Percentiles rank a stretch among this genome's conserved stretches.
Conservation (phyloP, 2,329 filamentous ascomycete species). For the Incumbomyces delicatus region DNA sequence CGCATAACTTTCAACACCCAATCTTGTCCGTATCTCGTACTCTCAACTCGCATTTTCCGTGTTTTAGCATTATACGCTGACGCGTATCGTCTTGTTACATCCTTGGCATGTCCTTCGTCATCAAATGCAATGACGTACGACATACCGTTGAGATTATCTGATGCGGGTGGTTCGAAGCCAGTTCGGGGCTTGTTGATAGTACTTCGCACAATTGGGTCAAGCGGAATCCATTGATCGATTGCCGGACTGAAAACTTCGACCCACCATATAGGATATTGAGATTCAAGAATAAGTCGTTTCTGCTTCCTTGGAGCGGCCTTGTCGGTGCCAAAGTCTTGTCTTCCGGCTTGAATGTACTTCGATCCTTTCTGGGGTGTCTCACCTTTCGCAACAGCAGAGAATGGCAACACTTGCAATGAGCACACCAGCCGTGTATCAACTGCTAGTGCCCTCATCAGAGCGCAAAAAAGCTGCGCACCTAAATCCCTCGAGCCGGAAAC, state of each 20-base stretch:
- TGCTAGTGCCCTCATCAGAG: constrained; percentile 70
- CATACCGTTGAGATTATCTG: constrained; percentile 65
- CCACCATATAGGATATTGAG: constrained; percentile 80
- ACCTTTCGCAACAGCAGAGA: constrained; percentile 42
- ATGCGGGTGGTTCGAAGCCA: constrained; percentile 68
- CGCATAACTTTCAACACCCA: constrained; percentile 46
- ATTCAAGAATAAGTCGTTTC: constrained; percentile 40
- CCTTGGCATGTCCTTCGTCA: constrained; percentile 63
- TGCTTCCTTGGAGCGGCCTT: constrained; percentile 6
- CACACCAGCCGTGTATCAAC: constrained; percentile 77
- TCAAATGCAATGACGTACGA: constrained; percentile 81
- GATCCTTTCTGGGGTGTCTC: constrained; percentile 33
- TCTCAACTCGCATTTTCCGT: constrained; percentile 67
- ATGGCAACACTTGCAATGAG: constrained; percentile 75
- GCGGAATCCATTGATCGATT: constrained; percentile 81
- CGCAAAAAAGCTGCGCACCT: constrained; percentile 83
- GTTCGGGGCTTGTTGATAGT: constrained; percentile 65
- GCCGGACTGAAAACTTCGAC: constrained; percentile 80
- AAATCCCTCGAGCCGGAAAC: constrained; percentile 78
- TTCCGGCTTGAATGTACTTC: constrained; percentile 26
- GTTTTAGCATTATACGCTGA: constrained; percentile 90
- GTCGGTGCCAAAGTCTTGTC: constrained; percentile 11
- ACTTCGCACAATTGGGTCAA: constrained; percentile 74
- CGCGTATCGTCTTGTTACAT: constrained; percentile 79
- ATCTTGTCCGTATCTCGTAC: constrained; percentile 42